Evolutionary conservation across 805 yeast species (phyloP).

Genomic region (Candida odintsovae): DNA sequence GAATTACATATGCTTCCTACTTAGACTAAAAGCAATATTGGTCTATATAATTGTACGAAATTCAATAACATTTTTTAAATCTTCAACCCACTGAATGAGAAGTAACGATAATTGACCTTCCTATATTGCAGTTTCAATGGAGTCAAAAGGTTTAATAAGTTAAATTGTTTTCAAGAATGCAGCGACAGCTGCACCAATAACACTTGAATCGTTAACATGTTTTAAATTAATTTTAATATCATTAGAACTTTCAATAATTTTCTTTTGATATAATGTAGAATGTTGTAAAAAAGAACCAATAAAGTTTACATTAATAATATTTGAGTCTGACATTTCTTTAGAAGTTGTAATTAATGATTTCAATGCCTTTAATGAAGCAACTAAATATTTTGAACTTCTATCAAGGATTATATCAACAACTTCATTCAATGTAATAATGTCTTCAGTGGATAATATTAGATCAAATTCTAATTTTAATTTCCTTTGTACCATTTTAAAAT

Average conservation of each 20-base stretch:
- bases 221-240: conserved; percentile 30
- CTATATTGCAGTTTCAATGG: too few relatives aligned
- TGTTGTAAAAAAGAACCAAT: conserved; percentile 48
- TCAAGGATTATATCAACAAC: conserved; percentile 33
- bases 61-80: too few relatives aligned
- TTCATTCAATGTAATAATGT: conserved; percentile 25
- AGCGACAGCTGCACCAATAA: conserved; percentile 51
- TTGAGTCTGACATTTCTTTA: neutral
- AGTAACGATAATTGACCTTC: too few relatives aligned
- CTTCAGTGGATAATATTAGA: neutral
- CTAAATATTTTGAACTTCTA: conserved; percentile 26
- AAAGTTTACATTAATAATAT: conserved; percentile 34
- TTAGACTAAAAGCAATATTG: too few relatives aligned
- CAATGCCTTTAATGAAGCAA: conserved; percentile 11
- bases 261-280: conserved; percentile 29
- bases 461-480: neutral
- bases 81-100: too few relatives aligned
- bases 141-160: too few relatives aligned
- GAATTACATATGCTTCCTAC: too few relatives aligned
- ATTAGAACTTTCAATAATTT: conserved; percentile 23
- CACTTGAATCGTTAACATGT: conserved; percentile 39
- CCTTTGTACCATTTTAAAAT: neutral
- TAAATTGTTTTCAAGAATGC: conserved; percentile 22
- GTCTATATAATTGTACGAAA: too few relatives aligned
- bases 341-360: neutral